Evolutionary conservation across 257 asterid species (phyloP).

Genomic region (Lavandula angustifolia): DNA sequence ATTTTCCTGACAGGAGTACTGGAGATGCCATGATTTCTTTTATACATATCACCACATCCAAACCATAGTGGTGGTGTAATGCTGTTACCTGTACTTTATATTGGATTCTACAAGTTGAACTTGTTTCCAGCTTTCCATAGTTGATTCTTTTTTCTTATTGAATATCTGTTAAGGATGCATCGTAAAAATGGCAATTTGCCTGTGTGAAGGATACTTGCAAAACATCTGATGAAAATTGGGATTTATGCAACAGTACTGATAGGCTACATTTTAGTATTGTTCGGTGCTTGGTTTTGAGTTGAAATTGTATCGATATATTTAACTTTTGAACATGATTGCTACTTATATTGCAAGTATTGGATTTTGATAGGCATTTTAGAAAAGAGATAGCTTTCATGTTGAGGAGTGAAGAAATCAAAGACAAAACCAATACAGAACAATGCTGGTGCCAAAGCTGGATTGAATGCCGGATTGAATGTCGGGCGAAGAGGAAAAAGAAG

Average conservation of each 20-base stretch:
- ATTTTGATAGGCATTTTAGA: no score
- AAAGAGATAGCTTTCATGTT: no score
- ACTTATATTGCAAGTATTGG: no score
- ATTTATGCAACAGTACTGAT: slow-evolving; percentile 35
- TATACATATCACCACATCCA: neutral
- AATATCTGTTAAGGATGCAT: slow-evolving; percentile 46
- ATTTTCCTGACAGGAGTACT: neutral
- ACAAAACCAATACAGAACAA: no score
- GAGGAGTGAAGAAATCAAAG: no score
- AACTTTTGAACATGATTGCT: no score
- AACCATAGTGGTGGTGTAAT: neutral
- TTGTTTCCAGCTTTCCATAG: slow-evolving; percentile 6
- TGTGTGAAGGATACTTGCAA: slow-evolving; percentile 39
- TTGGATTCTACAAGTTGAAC: neutral
- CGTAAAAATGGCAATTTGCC: slow-evolving; percentile 55
- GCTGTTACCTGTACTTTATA: slow-evolving; percentile 2
- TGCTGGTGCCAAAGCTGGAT: no score
- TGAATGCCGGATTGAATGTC: no score
- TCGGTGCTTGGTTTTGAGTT: no score
- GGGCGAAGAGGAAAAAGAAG: no score
- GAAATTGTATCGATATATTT: no score
- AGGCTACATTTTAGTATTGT: no score
- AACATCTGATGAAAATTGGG: slow-evolving; percentile 36
- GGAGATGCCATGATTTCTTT: neutral
- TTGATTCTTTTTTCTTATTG: slow-evolving; percentile 21